A percentile compares a stretch with the other conserved stretches of the same genome.
These are phyloP conservation scores for Phytophthora ramorum DNA, from an alignment of 352 stramenopile genomes.

Conservation along the genomic window DNA sequence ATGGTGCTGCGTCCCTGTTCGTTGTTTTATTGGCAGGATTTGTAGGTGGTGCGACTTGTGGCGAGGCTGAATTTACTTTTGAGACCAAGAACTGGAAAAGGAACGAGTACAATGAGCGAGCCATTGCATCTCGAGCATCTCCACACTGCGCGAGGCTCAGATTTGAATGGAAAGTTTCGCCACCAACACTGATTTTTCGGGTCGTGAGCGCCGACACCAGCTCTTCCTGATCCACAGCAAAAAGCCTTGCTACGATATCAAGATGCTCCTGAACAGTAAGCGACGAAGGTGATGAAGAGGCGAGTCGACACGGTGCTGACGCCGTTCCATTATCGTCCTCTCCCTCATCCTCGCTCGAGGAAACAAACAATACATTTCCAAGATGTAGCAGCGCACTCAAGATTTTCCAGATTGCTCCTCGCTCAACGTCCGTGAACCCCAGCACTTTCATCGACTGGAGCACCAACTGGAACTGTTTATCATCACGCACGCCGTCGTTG, in stretches of 20 bases:
- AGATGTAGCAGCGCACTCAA: constrained; percentile 82
- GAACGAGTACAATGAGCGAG: constrained; percentile 80
- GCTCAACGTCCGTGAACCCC: constrained; percentile 69
- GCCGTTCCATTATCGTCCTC: constrained; percentile 48
- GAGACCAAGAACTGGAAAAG: constrained; percentile 88
- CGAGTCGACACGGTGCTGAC: constrained; percentile 47
- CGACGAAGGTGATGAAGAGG: constrained; percentile 40
- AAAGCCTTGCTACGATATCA: constrained; percentile 46
- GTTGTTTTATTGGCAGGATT: constrained; percentile 13
- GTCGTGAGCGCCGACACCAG: constrained; percentile 65
- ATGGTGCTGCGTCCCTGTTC: constrained; percentile 39
- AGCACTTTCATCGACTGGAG: constrained; percentile 76
- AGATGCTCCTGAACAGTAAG: constrained; percentile 51
- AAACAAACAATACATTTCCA: constrained; percentile 79
- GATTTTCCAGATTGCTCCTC: constrained; percentile 70
- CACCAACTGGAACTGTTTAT: constrained; percentile 66
- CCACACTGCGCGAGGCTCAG: constrained; percentile 72
- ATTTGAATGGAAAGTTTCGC: constrained; percentile 72
- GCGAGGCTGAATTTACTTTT: constrained; percentile 71
- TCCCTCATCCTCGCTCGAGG: constrained; percentile 62
- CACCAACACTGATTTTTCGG: constrained; percentile 75
- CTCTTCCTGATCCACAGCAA: constrained; percentile 53
- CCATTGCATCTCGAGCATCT: constrained; percentile 74
- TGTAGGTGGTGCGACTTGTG: constrained; percentile 21
- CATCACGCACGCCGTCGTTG: constrained; percentile 73